These are phyloP conservation scores for Astraeus odoratus DNA, from an alignment of 768 basidiomycete species.

Conservation along the genomic window DNA sequence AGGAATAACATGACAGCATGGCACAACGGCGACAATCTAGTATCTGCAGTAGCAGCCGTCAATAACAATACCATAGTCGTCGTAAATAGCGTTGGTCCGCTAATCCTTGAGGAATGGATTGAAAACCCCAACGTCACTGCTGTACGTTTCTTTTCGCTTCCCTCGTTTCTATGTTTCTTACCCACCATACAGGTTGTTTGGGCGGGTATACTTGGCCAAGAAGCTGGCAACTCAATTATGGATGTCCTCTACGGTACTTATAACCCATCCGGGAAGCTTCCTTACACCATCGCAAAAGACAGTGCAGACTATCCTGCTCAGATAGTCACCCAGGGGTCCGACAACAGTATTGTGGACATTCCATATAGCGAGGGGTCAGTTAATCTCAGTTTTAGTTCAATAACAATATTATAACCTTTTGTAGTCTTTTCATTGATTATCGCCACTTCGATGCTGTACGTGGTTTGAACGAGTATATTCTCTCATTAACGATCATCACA, in stretches of 20 bases:
- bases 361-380: constrained; percentile 48
- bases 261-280: constrained; percentile 63
- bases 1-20: constrained; percentile 69
- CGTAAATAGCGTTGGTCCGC: constrained; percentile 43
- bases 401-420: not conserved
- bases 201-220: constrained; percentile 64
- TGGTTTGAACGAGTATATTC: not conserved
- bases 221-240: constrained; percentile 62
- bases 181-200: constrained; percentile 38
- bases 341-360: constrained; percentile 38
- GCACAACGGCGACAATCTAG: constrained; percentile 65
- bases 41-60: constrained; percentile 55
- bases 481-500: constrained; percentile 14
- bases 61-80: constrained; percentile 23
- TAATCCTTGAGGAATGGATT: constrained; percentile 61
- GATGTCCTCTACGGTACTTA: constrained; percentile 66
- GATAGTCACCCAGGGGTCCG: constrained; percentile 32
- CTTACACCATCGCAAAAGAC: constrained; percentile 69
- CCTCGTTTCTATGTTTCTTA: not conserved
- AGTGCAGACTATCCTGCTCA: constrained; percentile 52
- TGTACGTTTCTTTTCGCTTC: constrained; percentile 27
- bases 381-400: constrained; percentile 12
- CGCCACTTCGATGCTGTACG: constrained; percentile 53
- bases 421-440: constrained; percentile 59
- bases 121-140: constrained; percentile 68